Evolutionary conservation across 345 rosid genomes (phyloP), one percentile per base, ranked within the genome.

Genomic region (Hirschfeldia incana): DNA sequence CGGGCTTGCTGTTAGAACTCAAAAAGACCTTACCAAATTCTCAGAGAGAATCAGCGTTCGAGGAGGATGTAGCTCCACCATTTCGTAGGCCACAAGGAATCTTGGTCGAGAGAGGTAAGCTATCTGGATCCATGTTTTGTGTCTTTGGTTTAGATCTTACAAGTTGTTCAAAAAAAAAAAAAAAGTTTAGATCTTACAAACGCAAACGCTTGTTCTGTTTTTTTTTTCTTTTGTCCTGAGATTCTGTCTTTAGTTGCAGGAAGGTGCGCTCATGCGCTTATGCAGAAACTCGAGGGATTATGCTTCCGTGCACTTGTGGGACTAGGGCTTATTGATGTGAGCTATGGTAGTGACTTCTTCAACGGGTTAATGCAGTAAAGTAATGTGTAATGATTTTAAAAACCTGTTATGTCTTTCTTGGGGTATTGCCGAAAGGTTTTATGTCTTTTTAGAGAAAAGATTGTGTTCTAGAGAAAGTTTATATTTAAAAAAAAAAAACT

Each of bases 311-410:
- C 85, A 58, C 89, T 92, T 76, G 72, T 89, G 65, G 92, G 92
- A 72, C 73, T 85, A 85, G 94, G 92, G 74, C 72, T 90, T 64
- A 79, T 69, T 30, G 84, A 73, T 78, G 75, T 87, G 74, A 94
- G 92, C 6, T 83, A 81, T 34, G 84, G 81, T 36, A 83, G 86
- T 84, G 92, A 90, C 73, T 90, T 92, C 86, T 92, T 89, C 87
- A 66, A 68, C 28, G 88, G 92, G 66, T 84, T 90, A 82, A 82
- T 65, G 0, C 67, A 71, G 39, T 76, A 66, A 71, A 65, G 63
- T 32, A 6, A 32, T 69, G 70, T 16, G 13, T 42, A 51, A 63
- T n/a, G 34, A 15, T 75, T 46, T 46, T 26, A 39, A 49, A 21
- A 74, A 32, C 69, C 49, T 73, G 49, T 7, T 12, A 8, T 65